Evolutionary conservation across 164 flowering plant genomes (phyloP).

Genomic region (Berberis thunbergii): DNA sequence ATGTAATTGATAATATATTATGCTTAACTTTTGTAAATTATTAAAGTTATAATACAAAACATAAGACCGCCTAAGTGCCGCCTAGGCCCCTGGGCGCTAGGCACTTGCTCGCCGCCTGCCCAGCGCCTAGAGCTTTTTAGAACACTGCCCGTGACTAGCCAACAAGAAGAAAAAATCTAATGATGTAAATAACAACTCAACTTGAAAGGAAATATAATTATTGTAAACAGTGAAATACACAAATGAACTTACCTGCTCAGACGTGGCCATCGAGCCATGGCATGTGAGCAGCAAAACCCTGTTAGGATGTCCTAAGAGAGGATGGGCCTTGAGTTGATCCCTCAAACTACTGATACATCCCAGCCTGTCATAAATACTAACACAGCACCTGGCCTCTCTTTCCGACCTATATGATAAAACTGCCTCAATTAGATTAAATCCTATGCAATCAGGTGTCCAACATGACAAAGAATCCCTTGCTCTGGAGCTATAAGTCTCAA

Average conservation of each 20-base stretch:
- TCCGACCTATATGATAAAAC: slow-evolving; percentile 93
- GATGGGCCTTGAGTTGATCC: slow-evolving; percentile 95
- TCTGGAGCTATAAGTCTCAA: slow-evolving; percentile 73
- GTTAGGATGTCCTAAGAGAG: slow-evolving; percentile 94
- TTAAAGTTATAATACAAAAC: too few species aligned
- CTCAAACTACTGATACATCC: slow-evolving; percentile 94
- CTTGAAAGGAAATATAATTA: too few species aligned
- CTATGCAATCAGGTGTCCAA: slow-evolving; percentile 93
- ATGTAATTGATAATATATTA: too few species aligned
- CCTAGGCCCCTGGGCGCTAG: too few species aligned
- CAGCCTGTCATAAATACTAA: slow-evolving; percentile 99
- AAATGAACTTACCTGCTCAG: slow-evolving; percentile 65
- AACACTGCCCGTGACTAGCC: too few species aligned
- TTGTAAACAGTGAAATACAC: not conserved
- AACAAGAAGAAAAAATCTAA: too few species aligned
- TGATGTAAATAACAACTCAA: not conserved
- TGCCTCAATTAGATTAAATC: slow-evolving; percentile 97
- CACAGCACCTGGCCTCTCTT: slow-evolving; percentile 92
- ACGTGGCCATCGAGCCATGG: slow-evolving; percentile 99
- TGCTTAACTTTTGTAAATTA: too few species aligned
- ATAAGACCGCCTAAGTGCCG: too few species aligned
- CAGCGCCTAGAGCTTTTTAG: too few species aligned
- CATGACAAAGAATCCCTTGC: slow-evolving; percentile 82
- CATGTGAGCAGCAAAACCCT: slow-evolving; percentile 86
- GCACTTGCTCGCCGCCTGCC: too few species aligned